Conservation (phyloP, 23 red algal genomes). For the Gracilaria gracilis region DNA sequence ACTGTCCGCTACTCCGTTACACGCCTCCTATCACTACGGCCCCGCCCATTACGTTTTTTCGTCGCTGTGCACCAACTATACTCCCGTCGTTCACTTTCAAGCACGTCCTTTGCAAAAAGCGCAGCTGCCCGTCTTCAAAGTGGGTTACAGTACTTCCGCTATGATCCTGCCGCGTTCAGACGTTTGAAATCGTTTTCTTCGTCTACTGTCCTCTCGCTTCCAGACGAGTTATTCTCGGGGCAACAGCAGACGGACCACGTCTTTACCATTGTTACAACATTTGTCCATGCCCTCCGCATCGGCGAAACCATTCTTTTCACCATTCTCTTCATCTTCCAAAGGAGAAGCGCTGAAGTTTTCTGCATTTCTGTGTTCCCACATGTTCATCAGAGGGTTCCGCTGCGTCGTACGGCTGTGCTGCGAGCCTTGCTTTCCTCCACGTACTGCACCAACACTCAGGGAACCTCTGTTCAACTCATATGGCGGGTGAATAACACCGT, state of each 20-base stretch:
- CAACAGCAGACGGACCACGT: not conserved
- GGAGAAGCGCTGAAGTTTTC: not conserved
- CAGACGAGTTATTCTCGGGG: not conserved
- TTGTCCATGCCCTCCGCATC: not conserved
- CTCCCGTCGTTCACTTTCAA: constrained; percentile 21
- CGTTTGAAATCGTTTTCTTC: not conserved
- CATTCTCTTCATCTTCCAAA: constrained; percentile 24
- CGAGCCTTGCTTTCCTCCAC: not conserved
- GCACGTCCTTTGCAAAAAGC: not conserved
- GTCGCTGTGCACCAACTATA: constrained; percentile 9
- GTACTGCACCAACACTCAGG: not conserved
- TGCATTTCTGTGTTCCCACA: constrained; percentile 28
- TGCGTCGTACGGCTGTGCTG: not conserved
- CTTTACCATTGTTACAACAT: constrained; percentile 2
- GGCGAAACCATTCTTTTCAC: not conserved
- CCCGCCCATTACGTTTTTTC: constrained; percentile 11
- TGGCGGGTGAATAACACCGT: constrained; percentile 36
- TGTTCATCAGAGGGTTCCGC: not conserved
- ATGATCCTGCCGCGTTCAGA: not conserved
- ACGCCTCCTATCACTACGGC: constrained; percentile 1
- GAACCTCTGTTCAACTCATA: constrained; percentile 7
- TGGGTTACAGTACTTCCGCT: not conserved
- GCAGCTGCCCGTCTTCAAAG: not conserved
- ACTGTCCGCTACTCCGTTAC: not conserved
- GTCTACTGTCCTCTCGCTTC: not conserved